A percentile compares a stretch with the other conserved stretches of the same genome.
These are phyloP conservation scores for Phlebopus sp. DNA, from an alignment of 1,284 basidiomycete genomes.

Conservation along the genomic window DNA sequence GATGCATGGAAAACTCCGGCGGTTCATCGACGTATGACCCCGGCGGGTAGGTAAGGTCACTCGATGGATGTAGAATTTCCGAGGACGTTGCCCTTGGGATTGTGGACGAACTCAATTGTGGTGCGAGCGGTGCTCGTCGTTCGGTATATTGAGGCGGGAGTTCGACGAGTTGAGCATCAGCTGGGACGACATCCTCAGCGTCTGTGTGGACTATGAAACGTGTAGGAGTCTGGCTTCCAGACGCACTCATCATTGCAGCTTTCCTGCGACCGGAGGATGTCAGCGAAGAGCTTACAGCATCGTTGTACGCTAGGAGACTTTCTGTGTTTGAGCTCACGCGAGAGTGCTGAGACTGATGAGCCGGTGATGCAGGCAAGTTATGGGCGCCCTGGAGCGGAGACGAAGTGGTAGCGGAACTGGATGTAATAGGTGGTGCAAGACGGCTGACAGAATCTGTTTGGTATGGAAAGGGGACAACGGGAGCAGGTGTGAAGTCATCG, in stretches of 20 bases:
- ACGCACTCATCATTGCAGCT: conserved; percentile 47
- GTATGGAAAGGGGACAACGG: conserved; percentile 31
- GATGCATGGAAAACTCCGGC: conserved; percentile 1
- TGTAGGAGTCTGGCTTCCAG: conserved; percentile 40
- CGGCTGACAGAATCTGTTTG: conserved; percentile 22
- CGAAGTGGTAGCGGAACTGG: conserved; percentile 3
- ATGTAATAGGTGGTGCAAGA: conserved; percentile 14
- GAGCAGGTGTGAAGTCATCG: conserved; percentile 19
- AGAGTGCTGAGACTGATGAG: conserved; percentile 21
- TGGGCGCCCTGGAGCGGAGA: conserved; percentile 3
- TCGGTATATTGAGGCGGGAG: conserved; percentile 73
- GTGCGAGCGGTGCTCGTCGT: conserved; percentile 30
- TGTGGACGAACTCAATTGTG: neutral
- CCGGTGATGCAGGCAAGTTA: conserved; percentile 19
- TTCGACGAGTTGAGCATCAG: conserved; percentile 62
- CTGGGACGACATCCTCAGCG: conserved; percentile 49
- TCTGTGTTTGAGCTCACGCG: conserved; percentile 22
- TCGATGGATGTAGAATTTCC: conserved; percentile 2
- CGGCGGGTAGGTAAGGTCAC: conserved; percentile 15
- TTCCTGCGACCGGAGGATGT: conserved; percentile 46
- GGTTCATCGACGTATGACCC: conserved; percentile 7
- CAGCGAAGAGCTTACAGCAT: conserved; percentile 27
- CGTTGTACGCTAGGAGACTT: conserved; percentile 19
- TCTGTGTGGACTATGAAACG: conserved; percentile 73
- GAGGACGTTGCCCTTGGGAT: conserved; percentile 13